Percentiles rank a stretch among this genome's conserved stretches.
Conservation (phyloP, 1,284 basidiomycete genomes). For the Boletus albobrunnescens region DNA sequence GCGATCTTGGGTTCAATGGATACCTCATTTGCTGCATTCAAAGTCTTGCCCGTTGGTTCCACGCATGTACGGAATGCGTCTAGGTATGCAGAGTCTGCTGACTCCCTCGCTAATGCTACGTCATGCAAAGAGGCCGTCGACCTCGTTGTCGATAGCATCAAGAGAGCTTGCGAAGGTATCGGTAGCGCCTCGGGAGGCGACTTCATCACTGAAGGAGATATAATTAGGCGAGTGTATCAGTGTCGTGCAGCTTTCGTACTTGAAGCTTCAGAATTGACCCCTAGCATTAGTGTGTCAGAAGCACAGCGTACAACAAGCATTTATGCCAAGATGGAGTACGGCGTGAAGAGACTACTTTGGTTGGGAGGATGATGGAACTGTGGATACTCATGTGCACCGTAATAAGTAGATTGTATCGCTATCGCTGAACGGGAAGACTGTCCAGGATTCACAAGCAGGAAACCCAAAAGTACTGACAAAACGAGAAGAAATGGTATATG, state of each 20-base stretch:
- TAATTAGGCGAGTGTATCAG: conserved; percentile 63
- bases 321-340: conserved; percentile 88
- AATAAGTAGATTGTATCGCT: conserved; percentile 17
- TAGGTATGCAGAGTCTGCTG: conserved; percentile 55
- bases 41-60: conserved; percentile 68
- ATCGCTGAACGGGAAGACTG: conserved; percentile 8
- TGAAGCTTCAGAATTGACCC: conserved; percentile 14
- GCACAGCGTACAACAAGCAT: conserved; percentile 79
- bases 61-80: conserved; percentile 51
- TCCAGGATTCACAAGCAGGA: conserved; percentile 10
- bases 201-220: conserved; percentile 66
- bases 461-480: conserved; percentile 15
- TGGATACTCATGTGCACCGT: conserved; percentile 1
- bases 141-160: conserved; percentile 67
- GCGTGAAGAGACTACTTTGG: conserved; percentile 84
- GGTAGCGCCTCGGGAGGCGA: conserved; percentile 43
- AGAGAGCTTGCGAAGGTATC: conserved; percentile 61
- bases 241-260: neutral
- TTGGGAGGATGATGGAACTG: conserved; percentile 48
- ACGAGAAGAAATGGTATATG: conserved; percentile 25
- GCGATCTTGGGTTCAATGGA: conserved; percentile 29
- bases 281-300: conserved; percentile 58
- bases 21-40: conserved; percentile 66
- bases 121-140: conserved; percentile 77
- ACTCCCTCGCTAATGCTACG: conserved; percentile 56